phyloP scores from a whole-genome alignment of 2,329 filamentous ascomycete genomes.

The Aspergillus ruber region DNA sequence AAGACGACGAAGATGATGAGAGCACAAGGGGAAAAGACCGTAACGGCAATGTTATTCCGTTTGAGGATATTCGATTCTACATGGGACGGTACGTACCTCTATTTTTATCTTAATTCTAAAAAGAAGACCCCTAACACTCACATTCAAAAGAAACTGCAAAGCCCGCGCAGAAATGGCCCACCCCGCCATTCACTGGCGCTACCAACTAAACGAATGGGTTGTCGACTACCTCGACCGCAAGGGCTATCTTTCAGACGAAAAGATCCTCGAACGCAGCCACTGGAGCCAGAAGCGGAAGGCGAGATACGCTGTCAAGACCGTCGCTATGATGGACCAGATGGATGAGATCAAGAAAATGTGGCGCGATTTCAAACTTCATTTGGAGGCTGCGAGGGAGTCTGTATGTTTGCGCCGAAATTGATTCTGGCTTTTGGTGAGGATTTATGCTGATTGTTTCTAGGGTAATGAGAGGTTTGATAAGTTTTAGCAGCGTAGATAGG shows the following conservation, averaged over 20 bases:
- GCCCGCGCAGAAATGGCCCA: constrained; percentile 64
- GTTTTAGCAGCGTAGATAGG: background rate
- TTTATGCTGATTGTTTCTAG: background rate
- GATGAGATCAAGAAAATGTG: constrained; percentile 59
- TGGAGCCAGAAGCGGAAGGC: constrained; percentile 55
- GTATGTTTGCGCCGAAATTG: constrained; percentile 17
- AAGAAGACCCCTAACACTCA: background rate
- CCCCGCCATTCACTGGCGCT: constrained; percentile 68
- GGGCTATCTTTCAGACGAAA: constrained; percentile 52
- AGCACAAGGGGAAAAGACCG: constrained; percentile 34
- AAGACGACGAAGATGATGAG: constrained; percentile 32
- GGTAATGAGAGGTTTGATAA: background rate
- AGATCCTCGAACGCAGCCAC: constrained; percentile 55
- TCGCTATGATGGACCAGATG: constrained; percentile 56
- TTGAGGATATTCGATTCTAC: constrained; percentile 44
- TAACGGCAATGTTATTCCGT: constrained; percentile 41
- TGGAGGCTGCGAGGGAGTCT: constrained; percentile 54
- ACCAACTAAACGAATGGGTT: constrained; percentile 66
- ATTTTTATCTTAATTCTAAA: background rate
- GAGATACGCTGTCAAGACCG: constrained; percentile 57
- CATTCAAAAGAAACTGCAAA: constrained; percentile 46
- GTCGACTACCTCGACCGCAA: constrained; percentile 54
- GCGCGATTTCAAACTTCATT: constrained; percentile 56
- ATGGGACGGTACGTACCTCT: constrained; percentile 42
- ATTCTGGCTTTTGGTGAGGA: too few species aligned